A percentile compares a stretch with the other conserved stretches of the same genome.
Conservation (phyloP, 2,329 filamentous ascomycete species). For the Fusarium globosum region DNA sequence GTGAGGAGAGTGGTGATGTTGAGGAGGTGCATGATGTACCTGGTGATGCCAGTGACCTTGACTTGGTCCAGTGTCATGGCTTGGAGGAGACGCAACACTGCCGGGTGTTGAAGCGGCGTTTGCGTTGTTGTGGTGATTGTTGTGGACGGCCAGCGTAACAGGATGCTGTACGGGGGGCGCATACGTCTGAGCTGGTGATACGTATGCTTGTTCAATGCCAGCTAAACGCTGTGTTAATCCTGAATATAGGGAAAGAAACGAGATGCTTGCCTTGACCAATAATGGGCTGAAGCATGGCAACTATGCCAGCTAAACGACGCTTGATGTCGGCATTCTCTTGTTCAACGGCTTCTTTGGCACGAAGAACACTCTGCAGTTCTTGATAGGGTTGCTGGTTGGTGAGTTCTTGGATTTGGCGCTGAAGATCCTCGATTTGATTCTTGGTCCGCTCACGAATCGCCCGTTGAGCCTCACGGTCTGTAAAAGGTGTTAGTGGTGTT, state of each 20-base stretch:
- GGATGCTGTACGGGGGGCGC: conserved; percentile 39
- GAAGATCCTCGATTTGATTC: conserved; percentile 79
- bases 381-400: conserved; percentile 84
- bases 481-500: conserved; percentile 26
- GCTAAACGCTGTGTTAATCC: conserved; percentile 22
- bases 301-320: conserved; percentile 71
- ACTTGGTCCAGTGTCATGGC: conserved; percentile 27
- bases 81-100: conserved; percentile 41
- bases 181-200: conserved; percentile 49
- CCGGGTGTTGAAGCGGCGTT: conserved; percentile 44
- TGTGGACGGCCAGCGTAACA: conserved; percentile 29
- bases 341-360: conserved; percentile 81
- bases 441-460: conserved; percentile 86
- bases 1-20: conserved; percentile 22
- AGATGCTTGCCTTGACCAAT: conserved; percentile 51
- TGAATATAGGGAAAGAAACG: not conserved
- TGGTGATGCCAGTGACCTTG: conserved; percentile 35
- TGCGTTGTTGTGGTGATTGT: conserved; percentile 36
- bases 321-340: conserved; percentile 84
- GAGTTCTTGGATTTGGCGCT: conserved; percentile 78
- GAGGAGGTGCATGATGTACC: conserved; percentile 23
- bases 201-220: conserved; percentile 47
- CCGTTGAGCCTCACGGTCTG: conserved; percentile 86
- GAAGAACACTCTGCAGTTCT: conserved; percentile 80
- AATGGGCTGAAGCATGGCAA: conserved; percentile 72